phyloP scores from a whole-genome alignment of 306 rosid species.

The Oxytropis ochrocephala region DNA sequence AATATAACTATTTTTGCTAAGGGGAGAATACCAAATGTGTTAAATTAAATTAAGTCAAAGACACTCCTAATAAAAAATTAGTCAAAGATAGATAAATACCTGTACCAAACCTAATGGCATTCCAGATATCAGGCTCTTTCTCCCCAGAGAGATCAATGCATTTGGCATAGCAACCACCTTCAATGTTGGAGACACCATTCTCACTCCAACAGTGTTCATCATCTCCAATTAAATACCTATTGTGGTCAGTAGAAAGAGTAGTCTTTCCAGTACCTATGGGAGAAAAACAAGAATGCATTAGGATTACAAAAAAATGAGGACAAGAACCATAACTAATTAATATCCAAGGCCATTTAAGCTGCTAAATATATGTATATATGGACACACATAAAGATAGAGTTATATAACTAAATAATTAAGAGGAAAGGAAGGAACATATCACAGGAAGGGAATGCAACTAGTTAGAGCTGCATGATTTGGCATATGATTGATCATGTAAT shows the following conservation, averaged over 20 bases:
- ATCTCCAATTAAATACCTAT: conserved; percentile 74
- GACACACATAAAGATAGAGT: too few relatives aligned
- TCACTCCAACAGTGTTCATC: conserved; percentile 90
- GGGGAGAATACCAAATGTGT: background rate
- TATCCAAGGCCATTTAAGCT: background rate
- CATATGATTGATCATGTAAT: too few relatives aligned
- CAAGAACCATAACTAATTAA: background rate
- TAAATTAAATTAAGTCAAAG: background rate
- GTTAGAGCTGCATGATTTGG: background rate
- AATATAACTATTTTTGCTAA: background rate
- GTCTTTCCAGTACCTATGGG: conserved; percentile 82
- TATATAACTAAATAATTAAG: too few relatives aligned
- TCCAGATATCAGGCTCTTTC: conserved; percentile 89
- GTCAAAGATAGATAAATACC: conserved; percentile 33
- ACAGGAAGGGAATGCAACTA: background rate
- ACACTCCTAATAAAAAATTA: background rate
- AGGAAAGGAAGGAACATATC: conserved; percentile 26
- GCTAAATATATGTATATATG: background rate
- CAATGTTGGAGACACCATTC: conserved; percentile 79
- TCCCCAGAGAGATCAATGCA: conserved; percentile 75
- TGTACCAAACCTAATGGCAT: conserved; percentile 85
- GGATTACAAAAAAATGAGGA: background rate
- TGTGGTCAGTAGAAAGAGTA: conserved; percentile 75
- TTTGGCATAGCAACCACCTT: conserved; percentile 97
- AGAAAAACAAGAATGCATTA: background rate